These are phyloP conservation scores for Suhomyces taliae DNA, from an alignment of 1,139 yeast genomes.

Conservation along the genomic window DNA sequence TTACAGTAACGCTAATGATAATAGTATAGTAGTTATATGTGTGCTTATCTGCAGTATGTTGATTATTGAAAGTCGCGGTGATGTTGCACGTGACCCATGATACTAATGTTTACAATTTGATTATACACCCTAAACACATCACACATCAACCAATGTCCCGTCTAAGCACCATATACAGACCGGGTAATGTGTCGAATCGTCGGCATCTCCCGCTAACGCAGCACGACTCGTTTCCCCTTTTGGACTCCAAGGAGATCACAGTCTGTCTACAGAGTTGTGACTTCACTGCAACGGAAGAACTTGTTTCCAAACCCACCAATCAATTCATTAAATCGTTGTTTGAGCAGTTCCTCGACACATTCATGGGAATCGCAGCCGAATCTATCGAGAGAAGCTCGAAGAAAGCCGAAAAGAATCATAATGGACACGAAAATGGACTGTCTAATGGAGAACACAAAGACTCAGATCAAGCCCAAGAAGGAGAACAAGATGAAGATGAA, in stretches of 20 bases:
- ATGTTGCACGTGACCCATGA: not conserved
- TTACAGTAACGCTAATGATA: not conserved
- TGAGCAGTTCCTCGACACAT: conserved; percentile 71
- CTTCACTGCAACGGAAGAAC: conserved; percentile 62
- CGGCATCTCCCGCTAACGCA: conserved; percentile 18
- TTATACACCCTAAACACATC: not conserved
- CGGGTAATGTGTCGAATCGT: conserved; percentile 20
- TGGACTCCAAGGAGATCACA: conserved; percentile 64
- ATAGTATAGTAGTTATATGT: not conserved
- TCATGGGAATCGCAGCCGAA: conserved; percentile 46
- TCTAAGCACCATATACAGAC: conserved; percentile 25
- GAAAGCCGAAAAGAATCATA: not conserved
- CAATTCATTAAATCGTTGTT: conserved; percentile 61
- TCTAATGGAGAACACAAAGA: conserved; percentile 3
- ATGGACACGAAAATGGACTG: conserved; percentile 5
- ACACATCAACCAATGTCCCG: conserved; percentile 21
- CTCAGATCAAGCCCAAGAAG: not conserved
- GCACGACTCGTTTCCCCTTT: conserved; percentile 58
- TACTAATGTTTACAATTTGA: conserved; percentile 4
- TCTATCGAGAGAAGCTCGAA: conserved; percentile 11
- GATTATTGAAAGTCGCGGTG: not conserved
- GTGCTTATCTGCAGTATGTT: not conserved
- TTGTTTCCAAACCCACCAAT: conserved; percentile 63
- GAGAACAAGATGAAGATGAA: conserved; percentile 20
- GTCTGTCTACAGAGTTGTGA: conserved; percentile 64